Conservation (phyloP, 768 basidiomycete species). For the Pholiota microspora region DNA sequence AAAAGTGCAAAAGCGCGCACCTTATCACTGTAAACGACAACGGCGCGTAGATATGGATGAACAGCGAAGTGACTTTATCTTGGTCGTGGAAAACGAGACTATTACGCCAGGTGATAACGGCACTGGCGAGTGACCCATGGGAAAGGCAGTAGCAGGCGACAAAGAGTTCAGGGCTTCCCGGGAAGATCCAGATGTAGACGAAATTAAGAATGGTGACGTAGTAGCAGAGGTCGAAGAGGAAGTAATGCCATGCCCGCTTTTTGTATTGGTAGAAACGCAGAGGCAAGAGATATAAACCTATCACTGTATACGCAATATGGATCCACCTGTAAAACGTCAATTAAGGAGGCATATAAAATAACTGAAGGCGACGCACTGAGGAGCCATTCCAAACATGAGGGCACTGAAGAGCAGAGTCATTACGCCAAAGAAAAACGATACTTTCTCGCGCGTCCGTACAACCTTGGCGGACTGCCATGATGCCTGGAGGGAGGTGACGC, state of each 20-base stretch:
- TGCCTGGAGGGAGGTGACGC: conserved; percentile 71
- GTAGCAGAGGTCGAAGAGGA: conserved; percentile 91
- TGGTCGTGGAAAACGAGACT: conserved; percentile 96
- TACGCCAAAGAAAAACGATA: conserved; percentile 93
- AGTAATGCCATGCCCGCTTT: conserved; percentile 92
- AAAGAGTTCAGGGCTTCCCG: conserved; percentile 74
- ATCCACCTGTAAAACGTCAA: conserved; percentile 60
- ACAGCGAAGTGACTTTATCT: conserved; percentile 94
- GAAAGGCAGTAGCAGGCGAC: conserved; percentile 92
- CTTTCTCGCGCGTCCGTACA: conserved; percentile 76
- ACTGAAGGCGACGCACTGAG: conserved; percentile 58
- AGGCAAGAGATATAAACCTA: conserved; percentile 77
- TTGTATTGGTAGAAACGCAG: conserved; percentile 86
- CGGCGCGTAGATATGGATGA: conserved; percentile 93
- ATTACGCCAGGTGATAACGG: conserved; percentile 98
- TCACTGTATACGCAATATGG: conserved; percentile 82
- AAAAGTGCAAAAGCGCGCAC: conserved; percentile 39
- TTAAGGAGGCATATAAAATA: not conserved
- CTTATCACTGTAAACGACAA: conserved; percentile 89
- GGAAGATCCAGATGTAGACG: conserved; percentile 89
- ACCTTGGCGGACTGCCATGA: conserved; percentile 95
- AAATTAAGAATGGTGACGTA: conserved; percentile 91
- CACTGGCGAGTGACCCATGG: conserved; percentile 87
- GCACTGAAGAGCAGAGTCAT: conserved; percentile 85
- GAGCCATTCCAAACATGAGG: conserved; percentile 83